phyloP scores from a whole-genome alignment of 2,329 filamentous ascomycete species.

The Dichotomopilus funicola region DNA sequence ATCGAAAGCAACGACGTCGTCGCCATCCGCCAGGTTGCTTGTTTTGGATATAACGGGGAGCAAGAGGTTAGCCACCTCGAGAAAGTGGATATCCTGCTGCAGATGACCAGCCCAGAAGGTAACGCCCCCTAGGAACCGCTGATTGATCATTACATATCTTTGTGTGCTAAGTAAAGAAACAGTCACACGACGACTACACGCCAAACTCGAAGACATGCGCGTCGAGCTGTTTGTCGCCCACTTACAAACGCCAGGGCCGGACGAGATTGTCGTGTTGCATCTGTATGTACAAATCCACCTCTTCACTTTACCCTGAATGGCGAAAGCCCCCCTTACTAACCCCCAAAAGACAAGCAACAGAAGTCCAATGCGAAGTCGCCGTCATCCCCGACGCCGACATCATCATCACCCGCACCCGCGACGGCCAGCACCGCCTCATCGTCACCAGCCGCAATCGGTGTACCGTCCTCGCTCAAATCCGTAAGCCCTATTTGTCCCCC shows the following conservation, averaged over 20 bases:
- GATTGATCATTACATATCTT: background rate
- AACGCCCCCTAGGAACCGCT: background rate
- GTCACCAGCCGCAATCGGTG: slow-evolving; percentile 22
- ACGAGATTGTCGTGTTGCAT: slow-evolving; percentile 12
- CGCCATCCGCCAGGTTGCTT: background rate
- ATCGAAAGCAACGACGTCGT: background rate
- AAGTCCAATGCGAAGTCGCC: slow-evolving; percentile 22
- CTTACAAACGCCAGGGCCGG: slow-evolving; percentile 6
- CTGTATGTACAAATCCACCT: background rate
- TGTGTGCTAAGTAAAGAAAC: background rate
- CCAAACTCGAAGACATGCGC: slow-evolving; percentile 12
- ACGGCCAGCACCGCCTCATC: slow-evolving; percentile 20
- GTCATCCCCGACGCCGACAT: slow-evolving; percentile 22
- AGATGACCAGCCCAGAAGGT: slow-evolving; percentile 19
- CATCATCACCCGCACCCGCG: slow-evolving; percentile 14
- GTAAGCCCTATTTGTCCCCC: too few species aligned
- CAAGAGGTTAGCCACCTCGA: background rate
- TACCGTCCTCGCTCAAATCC: slow-evolving; percentile 21
- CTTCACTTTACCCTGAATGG: background rate
- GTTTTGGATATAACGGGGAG: background rate
- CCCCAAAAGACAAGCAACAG: slow-evolving; percentile 16
- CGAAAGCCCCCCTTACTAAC: background rate
- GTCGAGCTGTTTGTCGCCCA: slow-evolving; percentile 11
- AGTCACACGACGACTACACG: background rate
- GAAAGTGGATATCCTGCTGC: slow-evolving; percentile 17